Base-by-base conservation (phyloP, 2,329 filamentous ascomycete species). In the Pyrenochaeta sp. region DNA sequence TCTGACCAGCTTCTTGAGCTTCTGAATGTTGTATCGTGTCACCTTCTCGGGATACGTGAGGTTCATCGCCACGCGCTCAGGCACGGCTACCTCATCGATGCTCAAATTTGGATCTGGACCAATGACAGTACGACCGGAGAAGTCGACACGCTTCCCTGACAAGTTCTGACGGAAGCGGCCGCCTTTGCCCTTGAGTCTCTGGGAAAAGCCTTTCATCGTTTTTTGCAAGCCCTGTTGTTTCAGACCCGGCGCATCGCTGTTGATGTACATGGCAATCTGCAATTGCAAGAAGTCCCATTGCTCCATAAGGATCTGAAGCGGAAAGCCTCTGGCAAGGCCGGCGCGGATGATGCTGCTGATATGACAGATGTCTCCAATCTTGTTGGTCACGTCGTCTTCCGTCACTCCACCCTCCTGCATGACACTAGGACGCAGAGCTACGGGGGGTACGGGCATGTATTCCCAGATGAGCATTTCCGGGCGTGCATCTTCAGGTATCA, bases 401-500 rank as follows among this genome's bases (percentile, higher is more conserved):
- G 90, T 99, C 55, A 90, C 96, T 3, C 92, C 89, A 48, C 85
- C 89, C 53, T 97, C 94, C 70, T 97, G 94, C 20, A 88, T 88
- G 13, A 99, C 94, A 0, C 92, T 96, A 0, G 94, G 94, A 46
- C 94, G 83, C 61, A 99, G 96, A 58, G 90, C 95, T 5, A 97
- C 89, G 0, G 94, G 94, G 1, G 94, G 93, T 1, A 93, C 93
- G 1, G 94, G 94, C 23, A 99, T 81, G 63, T 91, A 96, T 66
- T 96, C 92, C 94, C 94, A 99, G 30, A 99, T 84, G 69, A 97
- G 95, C 85, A 96, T 96, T 68, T 99, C 94, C 0, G 94, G 94
- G 13, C 92, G 83, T 8, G 90, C 90, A 60, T 96, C 91, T 10
- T 83, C 80, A 1, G 92, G 89, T 62, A 96, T 86, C 60, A 99